Evolutionary conservation across 441 rosid species (phyloP).

Genomic region (Adansonia gregorii): DNA sequence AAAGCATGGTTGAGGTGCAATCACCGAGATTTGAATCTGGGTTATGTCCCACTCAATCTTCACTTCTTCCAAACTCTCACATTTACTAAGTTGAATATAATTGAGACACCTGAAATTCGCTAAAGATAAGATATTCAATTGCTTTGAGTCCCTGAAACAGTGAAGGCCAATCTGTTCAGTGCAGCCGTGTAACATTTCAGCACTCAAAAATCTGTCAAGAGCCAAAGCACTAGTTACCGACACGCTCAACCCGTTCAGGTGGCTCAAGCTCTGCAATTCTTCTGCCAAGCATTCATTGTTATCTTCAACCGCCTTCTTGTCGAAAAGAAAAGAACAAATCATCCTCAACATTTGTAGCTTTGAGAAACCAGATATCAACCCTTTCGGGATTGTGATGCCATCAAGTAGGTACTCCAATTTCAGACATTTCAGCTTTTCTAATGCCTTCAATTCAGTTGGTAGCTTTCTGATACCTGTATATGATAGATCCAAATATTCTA

Average conservation of each 20-base stretch:
- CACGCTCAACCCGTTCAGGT: neutral
- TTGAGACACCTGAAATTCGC: neutral
- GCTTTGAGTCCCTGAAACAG: neutral
- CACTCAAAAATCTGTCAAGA: neutral
- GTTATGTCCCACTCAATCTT: neutral
- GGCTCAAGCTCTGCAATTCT: conserved; percentile 1
- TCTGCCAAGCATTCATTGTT: neutral
- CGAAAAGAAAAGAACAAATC: neutral
- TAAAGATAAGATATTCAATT: neutral
- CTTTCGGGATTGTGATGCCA: neutral
- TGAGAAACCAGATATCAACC: neutral
- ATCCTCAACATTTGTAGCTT: conserved; percentile 12
- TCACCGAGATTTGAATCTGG: neutral
- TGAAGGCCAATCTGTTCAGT: neutral
- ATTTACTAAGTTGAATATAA: neutral
- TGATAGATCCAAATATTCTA: neutral
- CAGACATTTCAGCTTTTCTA: conserved; percentile 8
- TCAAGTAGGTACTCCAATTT: neutral
- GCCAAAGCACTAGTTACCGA: neutral
- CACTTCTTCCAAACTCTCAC: conserved; percentile 14
- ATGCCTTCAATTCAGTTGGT: conserved; percentile 6
- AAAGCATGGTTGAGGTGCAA: neutral
- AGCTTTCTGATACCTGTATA: conserved; percentile 13
- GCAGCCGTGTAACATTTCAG: neutral
- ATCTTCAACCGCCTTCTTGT: neutral